Evolutionary conservation across 23 red algal genomes (phyloP).

Genomic region (Rhodosorus marinus): DNA sequence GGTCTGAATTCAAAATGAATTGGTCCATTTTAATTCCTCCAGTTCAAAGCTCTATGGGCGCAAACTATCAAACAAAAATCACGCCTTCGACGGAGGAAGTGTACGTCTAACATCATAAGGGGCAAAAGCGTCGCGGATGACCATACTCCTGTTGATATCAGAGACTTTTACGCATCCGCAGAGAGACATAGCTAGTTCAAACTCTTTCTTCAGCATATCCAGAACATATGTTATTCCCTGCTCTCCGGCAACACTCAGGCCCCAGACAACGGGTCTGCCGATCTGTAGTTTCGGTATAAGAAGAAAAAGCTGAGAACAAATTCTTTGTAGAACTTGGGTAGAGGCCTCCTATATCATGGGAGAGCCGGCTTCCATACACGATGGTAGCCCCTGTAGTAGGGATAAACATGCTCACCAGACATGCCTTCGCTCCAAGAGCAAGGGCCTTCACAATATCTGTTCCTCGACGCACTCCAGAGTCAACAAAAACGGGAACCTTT

Average conservation of each 20-base stretch:
- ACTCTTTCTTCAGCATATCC: slow-evolving; percentile 10
- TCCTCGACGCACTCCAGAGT: slow-evolving; percentile 60
- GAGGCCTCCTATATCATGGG: too few species aligned
- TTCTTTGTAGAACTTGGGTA: too few species aligned
- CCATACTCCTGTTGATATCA: slow-evolving; percentile 6
- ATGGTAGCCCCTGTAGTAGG: too few species aligned
- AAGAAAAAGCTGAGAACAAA: too few species aligned
- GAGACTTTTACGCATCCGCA: slow-evolving; percentile 17
- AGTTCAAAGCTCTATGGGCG: too few species aligned
- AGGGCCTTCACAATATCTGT: slow-evolving; percentile 82
- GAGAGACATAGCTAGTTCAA: slow-evolving; percentile 21
- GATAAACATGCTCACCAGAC: too few species aligned
- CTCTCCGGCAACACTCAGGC: slow-evolving; percentile 15
- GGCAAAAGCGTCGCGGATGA: slow-evolving; percentile 9
- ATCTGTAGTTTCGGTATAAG: slow-evolving; percentile 6
- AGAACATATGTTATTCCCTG: slow-evolving; percentile 12
- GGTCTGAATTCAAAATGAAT: too few species aligned
- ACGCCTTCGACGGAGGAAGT: background rate
- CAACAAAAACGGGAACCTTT: slow-evolving; percentile 35
- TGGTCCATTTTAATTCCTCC: too few species aligned
- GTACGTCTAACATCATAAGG: slow-evolving; percentile 9
- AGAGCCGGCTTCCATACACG: too few species aligned
- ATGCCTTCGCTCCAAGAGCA: slow-evolving; percentile 66
- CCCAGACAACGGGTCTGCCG: slow-evolving; percentile 24
- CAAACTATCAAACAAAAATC: too few species aligned